phyloP scores from a whole-genome alignment of 768 basidiomycete species.

The Dioszegia aurantiaca region DNA sequence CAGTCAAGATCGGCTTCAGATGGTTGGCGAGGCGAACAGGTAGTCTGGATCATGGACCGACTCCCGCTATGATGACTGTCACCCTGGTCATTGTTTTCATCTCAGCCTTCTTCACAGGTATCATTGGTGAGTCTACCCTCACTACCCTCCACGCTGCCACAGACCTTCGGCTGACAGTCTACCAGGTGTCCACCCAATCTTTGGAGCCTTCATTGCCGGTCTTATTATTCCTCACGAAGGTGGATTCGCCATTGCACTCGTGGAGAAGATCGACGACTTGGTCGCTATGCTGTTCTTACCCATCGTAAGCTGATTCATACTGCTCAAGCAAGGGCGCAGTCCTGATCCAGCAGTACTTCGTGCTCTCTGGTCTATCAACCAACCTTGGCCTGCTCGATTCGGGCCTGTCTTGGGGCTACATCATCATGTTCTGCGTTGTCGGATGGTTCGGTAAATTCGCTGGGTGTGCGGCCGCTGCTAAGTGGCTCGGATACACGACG shows the following conservation, averaged over 20 bases:
- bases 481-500: conserved; percentile 62
- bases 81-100: conserved; percentile 70
- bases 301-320: conserved; percentile 58
- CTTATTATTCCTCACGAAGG: conserved; percentile 78
- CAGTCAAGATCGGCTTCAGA: conserved; percentile 63
- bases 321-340: background rate
- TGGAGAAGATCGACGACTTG: conserved; percentile 86
- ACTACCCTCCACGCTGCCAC: too few relatives aligned
- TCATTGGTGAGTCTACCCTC: conserved; percentile 67
- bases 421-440: conserved; percentile 67
- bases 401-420: conserved; percentile 78
- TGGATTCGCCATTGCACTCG: conserved; percentile 73
- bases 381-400: conserved; percentile 73
- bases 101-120: conserved; percentile 79
- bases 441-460: conserved; percentile 78
- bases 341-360: conserved; percentile 68
- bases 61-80: conserved; percentile 72
- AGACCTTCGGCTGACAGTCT: too few relatives aligned
- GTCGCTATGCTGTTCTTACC: conserved; percentile 72
- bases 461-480: conserved; percentile 65
- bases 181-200: conserved; percentile 54
- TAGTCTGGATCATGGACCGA: conserved; percentile 71
- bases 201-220: conserved; percentile 81
- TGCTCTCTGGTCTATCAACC: conserved; percentile 77
- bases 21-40: conserved; percentile 70